Base-by-base conservation (phyloP, 805 yeast genomes). In the Kodamaea kakaduensis region DNA sequence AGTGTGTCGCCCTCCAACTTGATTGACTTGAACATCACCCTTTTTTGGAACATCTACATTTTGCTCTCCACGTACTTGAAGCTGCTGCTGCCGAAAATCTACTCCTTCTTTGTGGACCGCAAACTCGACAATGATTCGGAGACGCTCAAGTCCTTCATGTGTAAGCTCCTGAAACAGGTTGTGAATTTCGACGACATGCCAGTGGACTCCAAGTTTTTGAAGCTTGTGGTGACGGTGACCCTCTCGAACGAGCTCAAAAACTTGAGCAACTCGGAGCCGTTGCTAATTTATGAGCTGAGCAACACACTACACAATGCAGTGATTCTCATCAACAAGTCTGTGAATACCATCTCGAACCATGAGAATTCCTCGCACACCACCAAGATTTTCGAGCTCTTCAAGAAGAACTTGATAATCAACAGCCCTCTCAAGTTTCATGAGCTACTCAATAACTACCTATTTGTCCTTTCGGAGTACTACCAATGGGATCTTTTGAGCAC, bases 371-470 rank as follows among this genome's bases (percentile, higher is more conserved):
- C 29, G 15, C 31, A 30, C 21, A 22, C 22, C 7, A 15, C 28
- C 18, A 32, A 33, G 34, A 44, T 72, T 23, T 59, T 71, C 32
- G 58, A 63, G 30, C 51, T 75, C 16, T 59, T 71, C 34, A 75
- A 74, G 45, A 65, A 75, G 41, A 69, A 67, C 38, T 46, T 75
- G 16, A 49, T 75, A n/a, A 56, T 74, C 32, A 71, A 66, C 38
- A 70, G 77, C 35, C 78, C 81, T 1, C 47, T 64, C 16, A 69
- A 68, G 27, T 69, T 71, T 38, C 73, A 66, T 31, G 79, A 75
- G 42, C 54, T 76, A 36, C 55, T 77, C 12, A 59, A 68, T 17
- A 69, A 67, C 38, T 75, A 76, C 43, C 52, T 73, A 5, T 60
- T 69, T 31, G 44, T 70, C 10, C 75, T 72, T 4, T 46, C 56